phyloP scores from a whole-genome alignment of 2,329 filamentous ascomycete genomes.

The Ambrosiella cleistominuta region DNA sequence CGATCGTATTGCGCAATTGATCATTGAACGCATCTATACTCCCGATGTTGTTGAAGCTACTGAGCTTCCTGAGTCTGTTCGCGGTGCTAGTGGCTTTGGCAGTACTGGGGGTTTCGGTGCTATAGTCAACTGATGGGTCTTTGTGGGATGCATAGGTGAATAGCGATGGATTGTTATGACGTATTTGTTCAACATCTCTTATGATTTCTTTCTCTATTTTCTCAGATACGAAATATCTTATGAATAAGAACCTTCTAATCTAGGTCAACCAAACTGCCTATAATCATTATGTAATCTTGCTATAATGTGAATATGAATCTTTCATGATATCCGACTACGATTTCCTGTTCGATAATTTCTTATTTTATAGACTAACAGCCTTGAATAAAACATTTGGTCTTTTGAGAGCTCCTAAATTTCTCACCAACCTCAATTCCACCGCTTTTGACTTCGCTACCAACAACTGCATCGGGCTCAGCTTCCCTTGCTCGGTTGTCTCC shows the following conservation, averaged over 20 bases:
- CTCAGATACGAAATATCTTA: too few relatives aligned
- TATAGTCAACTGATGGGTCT: background rate
- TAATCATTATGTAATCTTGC: too few relatives aligned
- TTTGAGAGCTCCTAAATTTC: constrained; percentile 52
- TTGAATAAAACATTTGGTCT: constrained; percentile 47
- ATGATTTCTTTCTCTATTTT: background rate
- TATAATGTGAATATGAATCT: too few relatives aligned
- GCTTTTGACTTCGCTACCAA: constrained; percentile 50
- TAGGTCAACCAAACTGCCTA: too few relatives aligned
- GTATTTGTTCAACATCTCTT: background rate
- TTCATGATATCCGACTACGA: too few relatives aligned
- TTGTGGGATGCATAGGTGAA: too few relatives aligned
- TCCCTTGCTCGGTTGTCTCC: constrained; percentile 32
- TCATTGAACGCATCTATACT: constrained; percentile 87
- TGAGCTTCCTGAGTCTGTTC: constrained; percentile 74
- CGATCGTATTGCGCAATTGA: constrained; percentile 82
- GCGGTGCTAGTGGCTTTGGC: constrained; percentile 80
- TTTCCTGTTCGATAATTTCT: too few relatives aligned
- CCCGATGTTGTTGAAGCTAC: constrained; percentile 81
- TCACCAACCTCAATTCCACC: constrained; percentile 71
- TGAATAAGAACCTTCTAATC: too few relatives aligned
- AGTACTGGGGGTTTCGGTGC: constrained; percentile 47
- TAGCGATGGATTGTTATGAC: background rate
- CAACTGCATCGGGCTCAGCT: constrained; percentile 35
- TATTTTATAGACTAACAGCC: constrained; percentile 23